Base-by-base conservation (phyloP, 1,139 yeast species). In the Dujonia santamariae region DNA sequence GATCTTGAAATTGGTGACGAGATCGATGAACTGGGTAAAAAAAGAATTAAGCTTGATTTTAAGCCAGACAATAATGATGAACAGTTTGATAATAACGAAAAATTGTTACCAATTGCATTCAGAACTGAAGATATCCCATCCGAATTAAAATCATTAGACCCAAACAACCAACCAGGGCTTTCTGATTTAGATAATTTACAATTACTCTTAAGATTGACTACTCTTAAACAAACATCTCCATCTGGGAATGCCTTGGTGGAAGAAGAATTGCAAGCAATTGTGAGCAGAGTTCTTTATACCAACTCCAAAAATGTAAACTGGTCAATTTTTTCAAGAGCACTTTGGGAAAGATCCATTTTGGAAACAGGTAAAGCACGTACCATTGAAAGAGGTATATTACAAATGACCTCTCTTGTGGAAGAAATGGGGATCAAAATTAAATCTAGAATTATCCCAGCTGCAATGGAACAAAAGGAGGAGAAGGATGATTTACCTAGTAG, bases 361-460 rank as follows among this genome's bases (percentile, higher is more conserved):
- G 98, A 94, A 56, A 77, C 96, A 0, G 71, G 71, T 30, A 82
- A 80, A 43, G 80, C 95, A 3, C 80, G 85, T 52, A 90, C 97
- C 1, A 81, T 90, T 16, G 98, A 94, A 59, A 75, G 98, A 56
- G 97, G 97, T 35, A 80, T 90, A 11, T 67, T 92, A 36, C 98
- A 94, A 59, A 81, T 94, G 82, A 94, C 92, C 34, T 81, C 95
- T 4, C 67, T 94, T 33, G 92, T 90, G 19, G 97, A 90, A 52
- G 97, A 90, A 54, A 67, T 88, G 28, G 96, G 95, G 1, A 69
- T 82, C 38, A 78, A 80, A 38, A 77, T 85, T 34, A 69, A 74
- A 39, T 62, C 81, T 2, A 70, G 81, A 41, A 59, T 79, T 35
- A 70, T 85, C 30, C 87, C 94, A 4, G 67, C 67, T 37, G 61